A percentile compares a stretch with the other conserved stretches of the same genome.
Evolutionary conservation across 139 green algal species (phyloP).

Genomic region (Micractinium sp.): DNA sequence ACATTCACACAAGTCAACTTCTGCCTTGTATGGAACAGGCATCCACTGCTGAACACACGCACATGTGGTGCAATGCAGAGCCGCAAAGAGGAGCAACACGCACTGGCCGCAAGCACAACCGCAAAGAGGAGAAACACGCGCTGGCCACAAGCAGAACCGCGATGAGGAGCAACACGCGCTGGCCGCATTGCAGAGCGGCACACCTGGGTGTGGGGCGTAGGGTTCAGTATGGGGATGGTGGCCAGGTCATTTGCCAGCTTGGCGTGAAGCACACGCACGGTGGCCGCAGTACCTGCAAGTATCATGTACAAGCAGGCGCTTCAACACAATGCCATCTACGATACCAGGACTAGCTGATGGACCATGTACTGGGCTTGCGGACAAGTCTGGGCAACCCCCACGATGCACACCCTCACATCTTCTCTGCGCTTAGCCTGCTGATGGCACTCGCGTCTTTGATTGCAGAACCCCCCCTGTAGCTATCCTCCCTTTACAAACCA

Average conservation of each 20-base stretch:
- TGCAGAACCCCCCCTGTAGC: too few species aligned
- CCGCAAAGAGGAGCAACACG: too few species aligned
- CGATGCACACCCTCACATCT: background rate
- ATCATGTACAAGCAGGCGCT: background rate
- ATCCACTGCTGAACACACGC: background rate
- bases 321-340: too few species aligned
- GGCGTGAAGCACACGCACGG: constrained; percentile 21
- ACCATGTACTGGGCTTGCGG: background rate
- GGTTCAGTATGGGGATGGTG: constrained; percentile 36
- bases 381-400: background rate
- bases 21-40: background rate
- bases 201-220: background rate
- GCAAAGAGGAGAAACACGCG: too few species aligned
- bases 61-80: too few species aligned
- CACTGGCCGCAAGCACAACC: background rate
- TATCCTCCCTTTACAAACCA: too few species aligned
- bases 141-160: background rate
- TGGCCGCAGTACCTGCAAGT: constrained; percentile 1
- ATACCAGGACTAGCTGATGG: too few species aligned
- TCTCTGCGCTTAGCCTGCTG: background rate
- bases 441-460: too few species aligned
- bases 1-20: background rate
- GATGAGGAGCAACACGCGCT: too few species aligned
- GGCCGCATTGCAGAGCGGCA: background rate
- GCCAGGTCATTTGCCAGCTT: constrained; percentile 34